phyloP scores from a whole-genome alignment of 805 yeast species.

The Pichia gijzeniarum region DNA sequence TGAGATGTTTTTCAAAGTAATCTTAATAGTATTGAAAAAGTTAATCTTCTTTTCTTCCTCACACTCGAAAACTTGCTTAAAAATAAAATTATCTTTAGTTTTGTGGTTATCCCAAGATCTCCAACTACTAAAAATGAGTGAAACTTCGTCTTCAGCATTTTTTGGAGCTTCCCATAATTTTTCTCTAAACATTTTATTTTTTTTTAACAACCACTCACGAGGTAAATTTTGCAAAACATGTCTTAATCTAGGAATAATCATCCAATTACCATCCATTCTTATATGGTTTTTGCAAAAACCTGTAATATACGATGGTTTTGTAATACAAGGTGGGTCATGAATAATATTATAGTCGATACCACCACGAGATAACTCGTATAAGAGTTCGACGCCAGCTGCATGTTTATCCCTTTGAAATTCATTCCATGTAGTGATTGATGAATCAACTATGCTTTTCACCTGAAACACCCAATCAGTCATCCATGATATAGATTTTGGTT shows the following conservation, averaged over 20 bases:
- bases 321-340: slow-evolving; percentile 84
- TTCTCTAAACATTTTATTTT: slow-evolving; percentile 28
- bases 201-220: slow-evolving; percentile 36
- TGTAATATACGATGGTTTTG: slow-evolving; percentile 79
- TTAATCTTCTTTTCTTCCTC: slow-evolving; percentile 12
- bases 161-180: slow-evolving; percentile 40
- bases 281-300: slow-evolving; percentile 69
- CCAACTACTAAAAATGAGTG: slow-evolving; percentile 66
- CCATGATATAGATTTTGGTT: slow-evolving; percentile 22
- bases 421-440: slow-evolving; percentile 9
- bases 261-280: slow-evolving; percentile 83
- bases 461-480: slow-evolving; percentile 9
- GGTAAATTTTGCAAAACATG: slow-evolving; percentile 65
- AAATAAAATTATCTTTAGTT: slow-evolving; percentile 50
- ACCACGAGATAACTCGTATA: slow-evolving; percentile 36
- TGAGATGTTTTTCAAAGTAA: slow-evolving; percentile 14
- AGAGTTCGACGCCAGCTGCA: slow-evolving; percentile 32
- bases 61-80: slow-evolving; percentile 42
- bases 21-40: slow-evolving; percentile 5
- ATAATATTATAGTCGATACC: slow-evolving; percentile 42
- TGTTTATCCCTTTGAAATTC: slow-evolving; percentile 11
- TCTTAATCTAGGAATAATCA: slow-evolving; percentile 68
- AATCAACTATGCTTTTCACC: slow-evolving; percentile 4
- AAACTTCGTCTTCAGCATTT: slow-evolving; percentile 49
- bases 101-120: slow-evolving; percentile 85